Conservation (phyloP, 306 rosid genomes). For the Vachellia pachyceras region DNA sequence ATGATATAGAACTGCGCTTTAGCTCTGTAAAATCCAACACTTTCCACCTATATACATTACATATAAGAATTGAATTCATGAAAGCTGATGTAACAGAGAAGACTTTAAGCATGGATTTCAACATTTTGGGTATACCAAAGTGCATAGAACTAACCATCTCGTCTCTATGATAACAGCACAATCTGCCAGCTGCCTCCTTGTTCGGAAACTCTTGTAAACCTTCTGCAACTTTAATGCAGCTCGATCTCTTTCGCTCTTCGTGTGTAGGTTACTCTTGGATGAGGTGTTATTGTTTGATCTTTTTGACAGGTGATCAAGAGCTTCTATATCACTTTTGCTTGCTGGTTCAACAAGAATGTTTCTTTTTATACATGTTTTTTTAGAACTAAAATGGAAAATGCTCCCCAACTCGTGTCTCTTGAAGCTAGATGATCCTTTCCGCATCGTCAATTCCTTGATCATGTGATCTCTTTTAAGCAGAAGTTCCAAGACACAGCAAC, state of each 20-base stretch:
- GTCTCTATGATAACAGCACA: conserved; percentile 93
- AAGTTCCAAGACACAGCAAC: conserved; percentile 45
- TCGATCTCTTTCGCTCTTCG: too few relatives aligned
- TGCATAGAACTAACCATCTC: conserved; percentile 68
- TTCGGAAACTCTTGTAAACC: too few relatives aligned
- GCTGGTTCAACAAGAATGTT: conserved; percentile 41
- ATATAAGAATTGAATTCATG: background rate
- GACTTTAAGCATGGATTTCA: background rate
- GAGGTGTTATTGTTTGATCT: conserved; percentile 35
- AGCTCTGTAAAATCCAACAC: conserved; percentile 85
- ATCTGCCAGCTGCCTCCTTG: conserved; percentile 49
- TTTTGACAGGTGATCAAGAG: conserved; percentile 26
- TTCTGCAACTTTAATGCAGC: too few relatives aligned
- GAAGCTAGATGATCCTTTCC: conserved; percentile 52
- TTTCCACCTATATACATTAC: conserved; percentile 68
- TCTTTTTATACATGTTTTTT: conserved; percentile 42
- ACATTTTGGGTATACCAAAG: conserved; percentile 7
- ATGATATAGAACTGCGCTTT: conserved; percentile 80
- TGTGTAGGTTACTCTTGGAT: conserved; percentile 30
- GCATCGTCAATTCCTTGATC: conserved; percentile 46
- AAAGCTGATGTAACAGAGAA: too few relatives aligned
- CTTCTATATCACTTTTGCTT: conserved; percentile 41
- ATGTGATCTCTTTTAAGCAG: conserved; percentile 21
- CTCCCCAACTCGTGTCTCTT: conserved; percentile 50
- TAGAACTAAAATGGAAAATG: conserved; percentile 41